phyloP scores from a whole-genome alignment of 2,329 filamentous ascomycete species.

The Alternaria gansuensis region DNA sequence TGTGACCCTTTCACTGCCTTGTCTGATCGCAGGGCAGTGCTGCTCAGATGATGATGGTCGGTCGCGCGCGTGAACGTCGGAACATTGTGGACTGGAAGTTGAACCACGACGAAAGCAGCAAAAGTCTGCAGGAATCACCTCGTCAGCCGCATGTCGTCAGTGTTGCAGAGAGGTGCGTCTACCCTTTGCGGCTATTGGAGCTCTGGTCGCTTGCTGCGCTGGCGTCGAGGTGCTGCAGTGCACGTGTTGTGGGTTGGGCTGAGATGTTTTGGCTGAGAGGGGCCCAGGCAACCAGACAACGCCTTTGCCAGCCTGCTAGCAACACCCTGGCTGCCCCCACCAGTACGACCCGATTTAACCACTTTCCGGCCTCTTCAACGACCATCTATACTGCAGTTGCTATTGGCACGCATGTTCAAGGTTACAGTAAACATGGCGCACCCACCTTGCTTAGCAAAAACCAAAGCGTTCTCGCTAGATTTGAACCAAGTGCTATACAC shows the following conservation, averaged over 20 bases:
- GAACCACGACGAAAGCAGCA: conserved; percentile 15
- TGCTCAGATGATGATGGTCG: conserved; percentile 47
- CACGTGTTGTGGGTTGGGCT: conserved; percentile 32
- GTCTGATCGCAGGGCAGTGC: conserved; percentile 41
- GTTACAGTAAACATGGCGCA: neutral
- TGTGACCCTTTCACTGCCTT: conserved; percentile 29
- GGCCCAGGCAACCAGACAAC: conserved; percentile 31
- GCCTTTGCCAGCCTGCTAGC: conserved; percentile 18
- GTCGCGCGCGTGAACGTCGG: conserved; percentile 39
- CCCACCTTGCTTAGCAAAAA: conserved; percentile 6
- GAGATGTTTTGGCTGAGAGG: conserved; percentile 28
- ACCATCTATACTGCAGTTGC: neutral
- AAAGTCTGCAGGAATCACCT: conserved; percentile 26
- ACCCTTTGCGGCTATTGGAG: conserved; percentile 28
- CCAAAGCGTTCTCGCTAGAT: conserved; percentile 6
- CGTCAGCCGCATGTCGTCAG: conserved; percentile 35
- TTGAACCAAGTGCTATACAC: neutral
- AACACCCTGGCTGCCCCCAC: conserved; percentile 15
- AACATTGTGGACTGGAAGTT: conserved; percentile 34
- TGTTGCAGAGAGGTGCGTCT: conserved; percentile 23
- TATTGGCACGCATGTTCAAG: neutral
- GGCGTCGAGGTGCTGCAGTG: conserved; percentile 29
- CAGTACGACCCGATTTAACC: neutral
- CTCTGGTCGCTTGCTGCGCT: conserved; percentile 26
- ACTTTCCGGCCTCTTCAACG: neutral